A percentile compares a stretch with the other conserved stretches of the same genome.
Evolutionary conservation across 257 asterid species (phyloP).

Genomic region (Fraxinus cuspidata): DNA sequence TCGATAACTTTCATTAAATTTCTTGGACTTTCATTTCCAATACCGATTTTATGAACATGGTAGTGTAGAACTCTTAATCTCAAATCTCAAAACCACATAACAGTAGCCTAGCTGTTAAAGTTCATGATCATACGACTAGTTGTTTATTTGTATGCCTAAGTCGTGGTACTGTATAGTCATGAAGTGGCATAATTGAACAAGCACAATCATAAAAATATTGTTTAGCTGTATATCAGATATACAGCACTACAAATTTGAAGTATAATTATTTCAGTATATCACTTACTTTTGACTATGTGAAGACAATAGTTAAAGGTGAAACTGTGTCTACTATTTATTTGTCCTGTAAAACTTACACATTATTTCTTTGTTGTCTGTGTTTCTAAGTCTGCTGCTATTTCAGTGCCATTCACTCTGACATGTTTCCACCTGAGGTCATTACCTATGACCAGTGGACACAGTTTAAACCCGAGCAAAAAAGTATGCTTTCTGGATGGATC

Average conservation of each 20-base stretch:
- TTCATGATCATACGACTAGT: slow-evolving; percentile 3
- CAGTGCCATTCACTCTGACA: slow-evolving; percentile 56
- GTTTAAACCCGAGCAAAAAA: slow-evolving; percentile 59
- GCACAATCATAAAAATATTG: neutral
- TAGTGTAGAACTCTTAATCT: neutral
- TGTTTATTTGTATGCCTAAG: slow-evolving; percentile 1
- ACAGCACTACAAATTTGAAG: neutral
- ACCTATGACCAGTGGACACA: slow-evolving; percentile 73
- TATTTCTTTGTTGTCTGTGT: slow-evolving; percentile 8
- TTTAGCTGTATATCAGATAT: neutral
- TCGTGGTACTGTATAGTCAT: neutral
- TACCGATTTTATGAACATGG: neutral
- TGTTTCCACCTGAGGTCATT: slow-evolving; percentile 78
- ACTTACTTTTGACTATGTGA: slow-evolving; percentile 2
- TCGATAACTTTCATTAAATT: neutral
- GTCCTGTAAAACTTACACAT: slow-evolving; percentile 11
- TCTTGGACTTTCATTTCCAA: neutral
- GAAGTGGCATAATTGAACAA: slow-evolving; percentile 12
- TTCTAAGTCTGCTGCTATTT: slow-evolving; percentile 33
- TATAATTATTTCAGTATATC: neutral
- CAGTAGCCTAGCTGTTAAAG: neutral
- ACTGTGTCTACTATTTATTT: slow-evolving; percentile 10
- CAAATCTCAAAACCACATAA: neutral
- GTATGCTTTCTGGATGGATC: slow-evolving; percentile 69
- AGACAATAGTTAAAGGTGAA: neutral